phyloP scores from a whole-genome alignment of 306 rosid species.

The Delonix regia region DNA sequence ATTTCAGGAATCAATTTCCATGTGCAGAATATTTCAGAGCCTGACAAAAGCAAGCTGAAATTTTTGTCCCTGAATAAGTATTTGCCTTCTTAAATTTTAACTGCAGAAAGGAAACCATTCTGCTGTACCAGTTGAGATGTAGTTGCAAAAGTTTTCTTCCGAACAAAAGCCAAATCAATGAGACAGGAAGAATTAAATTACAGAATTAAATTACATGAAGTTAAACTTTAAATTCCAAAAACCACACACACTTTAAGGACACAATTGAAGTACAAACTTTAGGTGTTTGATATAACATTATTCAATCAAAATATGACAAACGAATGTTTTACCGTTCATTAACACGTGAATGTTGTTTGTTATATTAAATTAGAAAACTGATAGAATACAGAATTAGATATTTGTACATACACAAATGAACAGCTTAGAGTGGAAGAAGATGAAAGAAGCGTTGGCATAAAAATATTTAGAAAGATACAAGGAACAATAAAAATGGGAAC shows the following conservation, averaged over 20 bases:
- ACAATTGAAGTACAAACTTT: background rate
- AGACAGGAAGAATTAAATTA: background rate
- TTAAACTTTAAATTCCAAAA: slow-evolving; percentile 19
- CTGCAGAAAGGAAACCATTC: background rate
- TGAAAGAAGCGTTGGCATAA: background rate
- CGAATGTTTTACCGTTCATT: background rate
- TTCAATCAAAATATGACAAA: background rate
- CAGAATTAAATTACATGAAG: background rate
- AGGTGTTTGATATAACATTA: background rate
- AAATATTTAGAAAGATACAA: slow-evolving; percentile 3
- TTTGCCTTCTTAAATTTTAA: background rate
- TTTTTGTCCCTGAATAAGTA: background rate
- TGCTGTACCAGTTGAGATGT: background rate
- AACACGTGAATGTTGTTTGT: no score
- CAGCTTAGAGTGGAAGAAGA: slow-evolving; percentile 23
- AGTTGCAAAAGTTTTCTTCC: background rate
- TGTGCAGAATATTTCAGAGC: background rate
- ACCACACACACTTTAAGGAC: background rate
- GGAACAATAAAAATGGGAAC: slow-evolving; percentile 3
- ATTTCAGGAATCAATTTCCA: background rate
- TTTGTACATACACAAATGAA: background rate
- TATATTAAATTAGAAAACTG: no score
- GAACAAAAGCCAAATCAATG: background rate
- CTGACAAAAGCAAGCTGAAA: background rate
- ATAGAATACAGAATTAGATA: no score